Percentiles rank a stretch among this genome's conserved stretches.
Evolutionary conservation across 2,329 filamentous ascomycete genomes (phyloP).

Genomic region (Ascochyta koolunga): DNA sequence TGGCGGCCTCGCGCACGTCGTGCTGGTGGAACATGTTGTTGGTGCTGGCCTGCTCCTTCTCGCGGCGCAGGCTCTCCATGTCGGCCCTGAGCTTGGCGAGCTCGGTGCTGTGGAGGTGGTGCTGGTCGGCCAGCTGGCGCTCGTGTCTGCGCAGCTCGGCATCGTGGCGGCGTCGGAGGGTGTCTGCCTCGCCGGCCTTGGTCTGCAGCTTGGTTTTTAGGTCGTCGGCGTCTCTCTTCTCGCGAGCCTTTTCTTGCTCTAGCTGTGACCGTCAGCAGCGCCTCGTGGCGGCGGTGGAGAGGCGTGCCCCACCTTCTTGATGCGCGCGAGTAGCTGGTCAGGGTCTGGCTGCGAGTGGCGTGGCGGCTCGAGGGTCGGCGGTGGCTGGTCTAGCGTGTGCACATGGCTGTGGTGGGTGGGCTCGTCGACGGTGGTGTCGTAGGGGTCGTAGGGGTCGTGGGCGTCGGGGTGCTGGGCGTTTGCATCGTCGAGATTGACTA

Average conservation of each 20-base stretch:
- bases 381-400: background rate
- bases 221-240: conserved; percentile 23
- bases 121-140: conserved; percentile 65
- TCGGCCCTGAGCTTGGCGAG: conserved; percentile 67
- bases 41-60: conserved; percentile 69
- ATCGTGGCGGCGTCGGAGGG: conserved; percentile 73
- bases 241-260: conserved; percentile 50
- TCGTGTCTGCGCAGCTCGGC: conserved; percentile 68
- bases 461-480: conserved; percentile 1
- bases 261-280: conserved; percentile 43
- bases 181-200: conserved; percentile 74
- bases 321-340: conserved; percentile 48
- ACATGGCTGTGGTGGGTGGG: background rate
- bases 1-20: conserved; percentile 67
- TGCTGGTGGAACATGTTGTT: conserved; percentile 76
- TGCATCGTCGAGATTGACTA: conserved; percentile 53
- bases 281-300: background rate
- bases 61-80: conserved; percentile 68
- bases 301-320: conserved; percentile 46
- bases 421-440: background rate
- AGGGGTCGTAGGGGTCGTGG: background rate
- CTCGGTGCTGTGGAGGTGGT: conserved; percentile 69
- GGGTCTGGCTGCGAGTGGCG: conserved; percentile 35
- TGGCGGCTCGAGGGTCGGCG: conserved; percentile 9
- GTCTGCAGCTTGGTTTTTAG: conserved; percentile 50